phyloP scores from a whole-genome alignment of 1,284 basidiomycete genomes.

The Ceratobasidium sp. region DNA sequence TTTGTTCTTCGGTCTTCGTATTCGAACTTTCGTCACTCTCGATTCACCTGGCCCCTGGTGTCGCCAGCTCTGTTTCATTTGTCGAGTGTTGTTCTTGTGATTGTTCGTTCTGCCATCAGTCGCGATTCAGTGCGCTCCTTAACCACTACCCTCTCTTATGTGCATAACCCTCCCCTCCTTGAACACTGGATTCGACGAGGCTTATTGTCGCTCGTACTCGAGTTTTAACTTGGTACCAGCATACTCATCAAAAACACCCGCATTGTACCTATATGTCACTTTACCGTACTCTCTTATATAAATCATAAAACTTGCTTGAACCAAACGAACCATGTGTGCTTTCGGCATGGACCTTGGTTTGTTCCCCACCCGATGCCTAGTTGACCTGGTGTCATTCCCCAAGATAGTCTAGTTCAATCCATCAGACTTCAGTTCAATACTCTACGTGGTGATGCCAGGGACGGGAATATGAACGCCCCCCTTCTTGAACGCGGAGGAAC shows the following conservation, averaged over 20 bases:
- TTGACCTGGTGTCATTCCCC: background rate
- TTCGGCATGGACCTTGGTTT: conserved; percentile 1
- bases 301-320: conserved; percentile 32
- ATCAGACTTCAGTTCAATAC: background rate
- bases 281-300: conserved; percentile 9
- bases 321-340: background rate
- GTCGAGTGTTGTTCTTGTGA: conserved; percentile 2
- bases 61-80: conserved; percentile 8
- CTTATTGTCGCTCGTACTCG: conserved; percentile 27
- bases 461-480: conserved; percentile 8
- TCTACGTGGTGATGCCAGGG: conserved; percentile 21
- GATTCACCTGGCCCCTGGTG: conserved; percentile 17
- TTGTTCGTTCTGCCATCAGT: conserved; percentile 21
- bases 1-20: conserved; percentile 16
- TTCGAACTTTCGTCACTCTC: conserved; percentile 14
- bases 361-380: background rate
- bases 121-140: conserved; percentile 35
- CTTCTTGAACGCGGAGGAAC: conserved; percentile 25
- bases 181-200: conserved; percentile 23
- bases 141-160: conserved; percentile 35
- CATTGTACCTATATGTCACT: conserved; percentile 39
- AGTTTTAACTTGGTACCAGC: conserved; percentile 7
- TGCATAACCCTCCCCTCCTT: conserved; percentile 21
- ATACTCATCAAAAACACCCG: conserved; percentile 31
- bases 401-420: background rate